These are phyloP conservation scores for Acacia crassicarpa DNA, from an alignment of 306 rosid species.

Conservation along the genomic window DNA sequence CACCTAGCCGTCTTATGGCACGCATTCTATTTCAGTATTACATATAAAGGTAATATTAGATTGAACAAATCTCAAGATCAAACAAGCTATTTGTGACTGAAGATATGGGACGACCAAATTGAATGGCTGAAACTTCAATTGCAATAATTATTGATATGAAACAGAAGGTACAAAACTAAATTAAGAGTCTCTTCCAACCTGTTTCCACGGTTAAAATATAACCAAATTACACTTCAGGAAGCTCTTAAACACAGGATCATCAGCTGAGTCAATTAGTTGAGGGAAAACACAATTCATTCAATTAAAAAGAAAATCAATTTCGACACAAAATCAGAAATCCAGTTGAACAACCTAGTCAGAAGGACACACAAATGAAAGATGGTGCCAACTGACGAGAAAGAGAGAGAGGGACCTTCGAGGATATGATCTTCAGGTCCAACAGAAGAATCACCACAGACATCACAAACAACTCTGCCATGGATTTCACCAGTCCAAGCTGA, in stretches of 20 bases:
- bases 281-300: not conserved
- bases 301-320: not conserved
- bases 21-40: not conserved
- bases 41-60: not conserved
- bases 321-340: not conserved
- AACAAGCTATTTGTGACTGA: not conserved
- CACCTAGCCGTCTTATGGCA: not conserved
- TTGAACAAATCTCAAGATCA: not conserved
- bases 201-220: not conserved
- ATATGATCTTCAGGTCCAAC: conserved; percentile 90
- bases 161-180: not conserved
- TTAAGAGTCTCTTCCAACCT: not conserved
- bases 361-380: not conserved
- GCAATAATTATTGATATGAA: not conserved
- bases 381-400: conserved; percentile 8
- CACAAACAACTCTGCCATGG: conserved; percentile 91
- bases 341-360: conserved; percentile 4
- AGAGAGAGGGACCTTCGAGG: conserved; percentile 63
- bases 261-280: conserved; percentile 5
- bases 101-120: not conserved
- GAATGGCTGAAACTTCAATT: not conserved
- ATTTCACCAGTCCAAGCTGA: conserved; percentile 95
- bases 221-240: not conserved
- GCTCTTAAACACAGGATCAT: not conserved
- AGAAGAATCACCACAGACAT: conserved; percentile 87